Base-by-base conservation (phyloP, 768 basidiomycete genomes). In the Tephrocybe rancida region DNA sequence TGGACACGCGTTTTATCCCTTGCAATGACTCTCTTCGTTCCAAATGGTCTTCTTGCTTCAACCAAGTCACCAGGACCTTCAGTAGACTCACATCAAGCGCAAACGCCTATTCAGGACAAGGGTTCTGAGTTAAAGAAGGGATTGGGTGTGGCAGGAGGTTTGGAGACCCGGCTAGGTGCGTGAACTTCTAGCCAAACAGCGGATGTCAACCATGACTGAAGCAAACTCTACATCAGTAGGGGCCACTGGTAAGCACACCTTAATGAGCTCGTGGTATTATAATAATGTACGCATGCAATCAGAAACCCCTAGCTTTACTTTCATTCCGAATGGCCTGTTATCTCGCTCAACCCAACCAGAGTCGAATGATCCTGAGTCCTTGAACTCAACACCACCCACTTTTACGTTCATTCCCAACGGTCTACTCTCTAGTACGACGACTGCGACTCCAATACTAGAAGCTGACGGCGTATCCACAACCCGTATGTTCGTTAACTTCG, bases 11-110 rank as follows among this genome's bases (percentile, higher is more conserved):
- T 21, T 42, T 43, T 1, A 11, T 18, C 18, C 1, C 2, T 27
- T 39, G 43, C 9, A 8, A 62, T 57, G 58, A 39, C 52, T 16
- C 18, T 54, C 27, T 64, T 66, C 52, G 32, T 64, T 25, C 54
- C 58, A 16, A 59, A 59, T 42, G 58, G 58, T n/a, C 58, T 59
- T 6, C 48, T 59, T 14, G 48, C 50, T 27, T 16, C 50, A 27
- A 25, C 38, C 41, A 22, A 44, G 22, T 14, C 48, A 21, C 25
- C 30, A 19, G 53, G 19, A 13, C n/a, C 18, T 22, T 30, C 29
- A 13, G 18, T 29, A 14, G 22, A 30, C 18, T 24, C 38, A 38
- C 19, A 48, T 48, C 25, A 42, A 24, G 9, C 41, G 6, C 18
- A 19, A 30, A 39, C n/a, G 1, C 16, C n/a, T 26, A 45, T 14